These are phyloP conservation scores for Cytospora chrysosperma DNA, from an alignment of 2,329 filamentous ascomycete genomes.

Conservation along the genomic window DNA sequence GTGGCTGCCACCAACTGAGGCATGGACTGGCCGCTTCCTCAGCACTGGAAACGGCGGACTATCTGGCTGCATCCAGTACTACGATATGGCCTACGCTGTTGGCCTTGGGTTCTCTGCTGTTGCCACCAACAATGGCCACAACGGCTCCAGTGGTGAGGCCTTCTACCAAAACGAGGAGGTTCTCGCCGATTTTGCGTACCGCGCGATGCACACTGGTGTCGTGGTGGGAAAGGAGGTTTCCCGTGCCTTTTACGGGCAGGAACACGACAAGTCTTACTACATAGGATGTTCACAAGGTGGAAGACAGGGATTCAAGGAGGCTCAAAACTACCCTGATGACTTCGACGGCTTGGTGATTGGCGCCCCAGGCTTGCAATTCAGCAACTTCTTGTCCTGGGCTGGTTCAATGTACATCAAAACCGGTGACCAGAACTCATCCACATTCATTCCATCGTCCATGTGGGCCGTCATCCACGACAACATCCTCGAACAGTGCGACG, in stretches of 20 bases:
- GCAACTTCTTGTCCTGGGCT: slow-evolving; percentile 43
- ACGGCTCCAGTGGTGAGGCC: slow-evolving; percentile 37
- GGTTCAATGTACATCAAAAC: slow-evolving; percentile 48
- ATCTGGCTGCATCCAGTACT: slow-evolving; percentile 46
- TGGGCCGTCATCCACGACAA: slow-evolving; percentile 46
- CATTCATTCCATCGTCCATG: slow-evolving; percentile 27
- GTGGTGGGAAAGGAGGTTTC: slow-evolving; percentile 47
- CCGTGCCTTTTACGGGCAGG: slow-evolving; percentile 46
- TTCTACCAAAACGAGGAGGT: slow-evolving; percentile 39
- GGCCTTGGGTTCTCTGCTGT: slow-evolving; percentile 44
- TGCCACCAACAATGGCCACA: slow-evolving; percentile 51
- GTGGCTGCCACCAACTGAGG: slow-evolving; percentile 41
- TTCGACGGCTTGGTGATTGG: slow-evolving; percentile 58
- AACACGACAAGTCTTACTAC: slow-evolving; percentile 50
- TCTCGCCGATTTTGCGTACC: slow-evolving; percentile 38
- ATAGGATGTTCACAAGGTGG: slow-evolving; percentile 59
- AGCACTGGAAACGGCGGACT: slow-evolving; percentile 50
- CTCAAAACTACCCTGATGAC: slow-evolving; percentile 51
- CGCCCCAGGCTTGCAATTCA: slow-evolving; percentile 50
- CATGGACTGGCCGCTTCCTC: slow-evolving; percentile 46
- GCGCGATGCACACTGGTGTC: slow-evolving; percentile 48
- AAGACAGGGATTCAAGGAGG: slow-evolving; percentile 54
- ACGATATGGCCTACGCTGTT: slow-evolving; percentile 43
- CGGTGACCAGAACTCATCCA: slow-evolving; percentile 41
- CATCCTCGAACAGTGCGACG: slow-evolving; percentile 51